Base-by-base conservation (phyloP, 805 yeast species). In the Cyberlindnera japonica region DNA sequence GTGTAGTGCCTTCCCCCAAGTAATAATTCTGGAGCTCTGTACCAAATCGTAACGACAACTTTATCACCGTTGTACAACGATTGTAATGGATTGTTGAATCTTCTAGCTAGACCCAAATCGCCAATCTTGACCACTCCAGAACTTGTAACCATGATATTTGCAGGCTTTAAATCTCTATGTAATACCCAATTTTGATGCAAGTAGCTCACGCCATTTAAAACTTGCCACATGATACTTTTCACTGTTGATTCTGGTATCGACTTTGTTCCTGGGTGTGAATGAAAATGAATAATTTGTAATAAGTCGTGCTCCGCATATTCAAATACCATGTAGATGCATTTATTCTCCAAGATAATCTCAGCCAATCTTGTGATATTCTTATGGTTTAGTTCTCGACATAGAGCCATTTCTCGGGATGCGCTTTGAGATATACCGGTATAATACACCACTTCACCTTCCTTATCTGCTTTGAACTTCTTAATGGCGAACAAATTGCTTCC, bases 31-130 rank as follows among this genome's bases (percentile, higher is more conserved):
- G 96, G 96, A 0, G 96, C 95, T 51, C 98, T 71, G 59, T 90
- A 90, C 98, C 98, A 90, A 42, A 90, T 90, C 0, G 98, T 90
- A 11, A 90, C 97, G 40, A 90, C 97, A 13, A 90, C 96, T 63
- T 90, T 90, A 62, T 90, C 98, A 32, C 96, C 96, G 16, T 90
- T 75, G 57, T 85, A 90, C 18, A 90, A 67, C 16, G 93, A 79
- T 55, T 90, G 97, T 29, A 90, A 62, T 23, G 95, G 91, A 54
- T 88, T 85, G 49, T 82, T 83, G 64, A 89, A 90, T 53, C 84
- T 78, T 44, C 98, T 71, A 0, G 96, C 96, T 25, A 90, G 68
- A 2, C 98, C 98, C 51, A 90, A 71, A 65, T 91, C 99, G 17
- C 98, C 99, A 45, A 91, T 90, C 61, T 93, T 93, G 15, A 91